These are phyloP conservation scores for Kazachstania taianensis DNA, from an alignment of 805 yeast genomes.

Conservation along the genomic window DNA sequence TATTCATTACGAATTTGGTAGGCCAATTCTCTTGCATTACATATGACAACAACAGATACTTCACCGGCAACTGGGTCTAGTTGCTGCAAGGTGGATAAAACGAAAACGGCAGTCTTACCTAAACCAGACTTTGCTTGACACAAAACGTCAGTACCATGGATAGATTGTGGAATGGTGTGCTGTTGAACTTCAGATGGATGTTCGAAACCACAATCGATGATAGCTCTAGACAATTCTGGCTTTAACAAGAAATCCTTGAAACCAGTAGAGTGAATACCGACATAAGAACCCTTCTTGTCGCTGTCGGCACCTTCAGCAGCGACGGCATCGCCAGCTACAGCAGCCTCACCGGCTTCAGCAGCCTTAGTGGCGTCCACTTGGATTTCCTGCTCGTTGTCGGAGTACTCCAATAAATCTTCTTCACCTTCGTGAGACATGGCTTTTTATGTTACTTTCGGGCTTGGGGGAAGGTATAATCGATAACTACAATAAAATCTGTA, in stretches of 20 bases:
- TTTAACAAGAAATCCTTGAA: constrained; percentile 94
- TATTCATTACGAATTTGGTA: constrained; percentile 97
- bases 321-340: constrained; percentile 23
- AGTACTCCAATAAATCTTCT: constrained; percentile 98
- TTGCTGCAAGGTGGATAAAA: constrained; percentile 90
- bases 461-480: too few relatives aligned
- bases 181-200: constrained; percentile 99
- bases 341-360: constrained; percentile 23
- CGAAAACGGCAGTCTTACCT: constrained; percentile 98
- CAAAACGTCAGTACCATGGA: constrained; percentile 92
- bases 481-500: too few relatives aligned
- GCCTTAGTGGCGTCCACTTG: constrained; percentile 46
- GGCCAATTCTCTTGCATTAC: constrained; percentile 98
- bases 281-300: constrained; percentile 93
- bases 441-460: constrained; percentile 4
- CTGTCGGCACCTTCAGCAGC: constrained; percentile 43
- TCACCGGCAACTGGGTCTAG: constrained; percentile 97
- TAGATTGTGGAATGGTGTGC: constrained; percentile 95
- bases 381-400: constrained; percentile 93
- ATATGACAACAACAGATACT: constrained; percentile 84
- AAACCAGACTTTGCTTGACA: constrained; percentile 99
- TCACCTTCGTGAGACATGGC: constrained; percentile 90
- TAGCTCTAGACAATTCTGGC: constrained; percentile 95
- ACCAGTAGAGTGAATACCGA: constrained; percentile 96
- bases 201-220: constrained; percentile 98